Conservation (phyloP, 2,329 filamentous ascomycete genomes). For the Neonectria neomacrospora region DNA sequence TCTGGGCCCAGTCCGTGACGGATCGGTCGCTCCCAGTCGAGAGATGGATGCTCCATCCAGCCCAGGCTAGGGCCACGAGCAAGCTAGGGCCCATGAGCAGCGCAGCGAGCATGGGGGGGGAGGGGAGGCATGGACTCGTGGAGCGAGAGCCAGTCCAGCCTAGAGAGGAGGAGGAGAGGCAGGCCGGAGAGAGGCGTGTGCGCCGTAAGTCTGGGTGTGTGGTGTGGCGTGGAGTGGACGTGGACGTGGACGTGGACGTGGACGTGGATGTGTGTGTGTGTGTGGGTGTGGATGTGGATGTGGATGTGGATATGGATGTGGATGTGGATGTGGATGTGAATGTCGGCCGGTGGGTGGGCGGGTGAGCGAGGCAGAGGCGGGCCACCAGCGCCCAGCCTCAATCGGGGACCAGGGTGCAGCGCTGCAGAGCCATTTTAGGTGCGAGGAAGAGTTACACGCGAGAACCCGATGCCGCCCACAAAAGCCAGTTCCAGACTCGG, state of each 20-base stretch:
- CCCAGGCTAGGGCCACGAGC: conserved; percentile 29
- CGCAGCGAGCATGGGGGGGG: conserved; percentile 31
- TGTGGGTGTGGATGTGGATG: conserved; percentile 4
- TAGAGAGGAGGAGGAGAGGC: conserved; percentile 13
- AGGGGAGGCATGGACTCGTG: conserved; percentile 19
- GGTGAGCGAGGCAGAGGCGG: conserved; percentile 22
- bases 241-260: background rate
- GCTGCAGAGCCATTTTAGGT: conserved; percentile 23
- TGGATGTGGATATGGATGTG: background rate
- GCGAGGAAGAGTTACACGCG: conserved; percentile 31
- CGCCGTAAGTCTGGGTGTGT: conserved; percentile 21
- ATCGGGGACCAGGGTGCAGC: conserved; percentile 29
- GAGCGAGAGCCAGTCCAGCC: conserved; percentile 26
- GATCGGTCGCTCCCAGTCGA: conserved; percentile 39
- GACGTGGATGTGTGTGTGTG: conserved; percentile 6
- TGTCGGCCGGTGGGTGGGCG: conserved; percentile 17
- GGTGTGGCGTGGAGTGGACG: background rate
- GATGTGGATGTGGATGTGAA: conserved; percentile 9
- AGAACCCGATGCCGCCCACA: conserved; percentile 28
- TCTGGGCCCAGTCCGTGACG: conserved; percentile 41
- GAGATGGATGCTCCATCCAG: conserved; percentile 25
- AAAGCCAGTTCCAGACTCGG: conserved; percentile 37
- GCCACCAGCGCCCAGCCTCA: conserved; percentile 29
- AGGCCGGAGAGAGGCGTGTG: conserved; percentile 26
- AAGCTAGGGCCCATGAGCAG: conserved; percentile 32